Conservation (phyloP, 1,139 yeast species). For the Candida glucosophila region DNA sequence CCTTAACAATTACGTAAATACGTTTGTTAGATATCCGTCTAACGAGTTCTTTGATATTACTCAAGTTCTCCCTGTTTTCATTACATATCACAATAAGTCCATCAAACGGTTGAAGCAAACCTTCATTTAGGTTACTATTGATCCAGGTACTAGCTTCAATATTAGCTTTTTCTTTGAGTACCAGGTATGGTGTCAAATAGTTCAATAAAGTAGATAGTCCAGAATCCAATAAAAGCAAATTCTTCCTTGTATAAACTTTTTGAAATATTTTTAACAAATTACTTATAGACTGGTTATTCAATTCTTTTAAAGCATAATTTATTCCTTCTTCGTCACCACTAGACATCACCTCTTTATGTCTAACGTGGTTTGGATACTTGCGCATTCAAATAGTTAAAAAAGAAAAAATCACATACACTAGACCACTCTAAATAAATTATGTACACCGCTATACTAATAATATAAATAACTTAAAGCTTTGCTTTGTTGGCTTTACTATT, state of each 20-base stretch:
- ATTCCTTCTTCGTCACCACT: constrained; percentile 1
- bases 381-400: too few species aligned
- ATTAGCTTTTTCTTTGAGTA: constrained; percentile 46
- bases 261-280: constrained; percentile 17
- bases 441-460: too few species aligned
- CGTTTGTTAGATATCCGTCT: constrained; percentile 8
- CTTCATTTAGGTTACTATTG: constrained; percentile 13
- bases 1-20: constrained; percentile 21
- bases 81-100: constrained; percentile 31
- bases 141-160: constrained; percentile 59
- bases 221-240: constrained; percentile 50
- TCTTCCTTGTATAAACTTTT: constrained; percentile 20
- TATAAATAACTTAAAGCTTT: too few species aligned
- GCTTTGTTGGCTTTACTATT: neutral
- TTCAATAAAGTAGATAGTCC: constrained; percentile 49
- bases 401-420: too few species aligned
- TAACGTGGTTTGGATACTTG: too few species aligned
- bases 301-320: constrained; percentile 1
- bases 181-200: constrained; percentile 50
- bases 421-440: too few species aligned
- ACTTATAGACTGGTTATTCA: constrained; percentile 14
- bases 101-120: constrained; percentile 11
- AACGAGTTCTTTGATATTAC: constrained; percentile 4
- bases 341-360: constrained; percentile 1
- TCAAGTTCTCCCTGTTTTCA: constrained; percentile 12